phyloP scores from a whole-genome alignment of 371 early-diverging fungal genomes.

The Chytridium lagenaria region DNA sequence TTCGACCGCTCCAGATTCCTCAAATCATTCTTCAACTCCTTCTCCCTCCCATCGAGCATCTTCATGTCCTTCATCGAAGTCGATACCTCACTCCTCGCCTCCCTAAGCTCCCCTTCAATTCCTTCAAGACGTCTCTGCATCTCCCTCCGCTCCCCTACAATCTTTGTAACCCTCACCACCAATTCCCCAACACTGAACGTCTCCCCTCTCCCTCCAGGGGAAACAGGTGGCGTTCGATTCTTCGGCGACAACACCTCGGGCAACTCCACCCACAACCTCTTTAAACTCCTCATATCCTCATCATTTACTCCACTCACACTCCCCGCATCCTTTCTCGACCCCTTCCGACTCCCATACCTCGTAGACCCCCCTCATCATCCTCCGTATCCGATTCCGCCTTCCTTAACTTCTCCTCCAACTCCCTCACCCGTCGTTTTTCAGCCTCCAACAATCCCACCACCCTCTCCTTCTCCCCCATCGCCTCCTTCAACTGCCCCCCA shows the following conservation, averaged over 20 bases:
- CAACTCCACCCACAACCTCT: no score
- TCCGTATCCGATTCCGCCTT: constrained; percentile 17
- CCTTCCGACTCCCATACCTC: no score
- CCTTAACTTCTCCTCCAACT: constrained; percentile 27
- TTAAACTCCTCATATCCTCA: no score
- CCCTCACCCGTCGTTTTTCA: constrained; percentile 32
- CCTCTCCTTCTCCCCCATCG: constrained; percentile 40
- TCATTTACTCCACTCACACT: no score
- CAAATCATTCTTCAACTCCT: constrained; percentile 7
- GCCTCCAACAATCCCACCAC: constrained; percentile 24
- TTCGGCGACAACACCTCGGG: no score
- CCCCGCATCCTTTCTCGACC: no score
- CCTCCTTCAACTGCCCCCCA: constrained; percentile 39
- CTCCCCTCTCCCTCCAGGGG: neutral
- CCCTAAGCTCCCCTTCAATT: neutral
- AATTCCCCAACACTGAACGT: constrained; percentile 16
- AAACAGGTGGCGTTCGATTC: constrained; percentile 2
- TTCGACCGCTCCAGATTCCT: constrained; percentile 27
- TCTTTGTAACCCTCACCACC: constrained; percentile 6
- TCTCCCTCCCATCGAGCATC: neutral
- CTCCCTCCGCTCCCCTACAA: neutral
- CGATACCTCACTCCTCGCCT: neutral
- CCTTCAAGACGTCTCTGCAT: neutral
- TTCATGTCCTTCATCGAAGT: neutral
- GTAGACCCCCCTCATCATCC: constrained; percentile 22